Percentiles rank a stretch among this genome's conserved stretches.
Evolutionary conservation across 1,284 basidiomycete genomes (phyloP).

Genomic region (Athelia psychrophila): DNA sequence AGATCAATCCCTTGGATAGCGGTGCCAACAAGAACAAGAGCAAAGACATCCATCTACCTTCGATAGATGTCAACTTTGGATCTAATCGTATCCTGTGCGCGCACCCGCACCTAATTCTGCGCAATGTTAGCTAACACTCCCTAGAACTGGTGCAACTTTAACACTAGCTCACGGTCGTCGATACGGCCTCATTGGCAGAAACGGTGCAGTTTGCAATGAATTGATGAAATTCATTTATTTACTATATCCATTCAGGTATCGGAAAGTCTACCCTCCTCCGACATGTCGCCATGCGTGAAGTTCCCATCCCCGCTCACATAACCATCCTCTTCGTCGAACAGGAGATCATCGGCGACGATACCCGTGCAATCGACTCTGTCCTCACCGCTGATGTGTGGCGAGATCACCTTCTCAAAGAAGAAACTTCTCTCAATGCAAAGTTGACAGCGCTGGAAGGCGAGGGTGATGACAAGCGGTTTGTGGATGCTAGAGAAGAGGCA

Average conservation of each 20-base stretch:
- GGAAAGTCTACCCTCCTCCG: slow-evolving; percentile 98
- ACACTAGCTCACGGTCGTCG: slow-evolving; percentile 88
- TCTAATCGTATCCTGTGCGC: slow-evolving; percentile 89
- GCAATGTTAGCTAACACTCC: slow-evolving; percentile 7
- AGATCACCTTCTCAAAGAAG: slow-evolving; percentile 85
- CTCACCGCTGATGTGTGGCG: slow-evolving; percentile 97
- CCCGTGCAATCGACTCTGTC: slow-evolving; percentile 88
- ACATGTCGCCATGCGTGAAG: slow-evolving; percentile 93
- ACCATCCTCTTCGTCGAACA: slow-evolving; percentile 99
- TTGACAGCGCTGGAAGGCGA: slow-evolving; percentile 73
- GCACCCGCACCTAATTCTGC: slow-evolving; percentile 12
- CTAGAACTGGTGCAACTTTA: slow-evolving; percentile 77
- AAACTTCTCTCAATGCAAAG: slow-evolving; percentile 69
- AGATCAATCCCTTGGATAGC: slow-evolving; percentile 94
- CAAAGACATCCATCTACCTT: slow-evolving; percentile 94
- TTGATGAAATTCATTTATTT: background rate
- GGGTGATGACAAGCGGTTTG: slow-evolving; percentile 73
- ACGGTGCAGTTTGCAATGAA: slow-evolving; percentile 40
- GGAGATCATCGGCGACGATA: slow-evolving; percentile 96
- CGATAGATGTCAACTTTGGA: slow-evolving; percentile 94
- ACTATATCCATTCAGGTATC: slow-evolving; percentile 56
- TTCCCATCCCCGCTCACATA: slow-evolving; percentile 91
- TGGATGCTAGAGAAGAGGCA: slow-evolving; percentile 85
- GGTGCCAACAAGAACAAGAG: slow-evolving; percentile 86
- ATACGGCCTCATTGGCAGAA: slow-evolving; percentile 84